Percentiles rank a stretch among this genome's conserved stretches.
These are phyloP conservation scores for Moringa oleifera DNA, from an alignment of 345 rosid genomes.

Conservation along the genomic window DNA sequence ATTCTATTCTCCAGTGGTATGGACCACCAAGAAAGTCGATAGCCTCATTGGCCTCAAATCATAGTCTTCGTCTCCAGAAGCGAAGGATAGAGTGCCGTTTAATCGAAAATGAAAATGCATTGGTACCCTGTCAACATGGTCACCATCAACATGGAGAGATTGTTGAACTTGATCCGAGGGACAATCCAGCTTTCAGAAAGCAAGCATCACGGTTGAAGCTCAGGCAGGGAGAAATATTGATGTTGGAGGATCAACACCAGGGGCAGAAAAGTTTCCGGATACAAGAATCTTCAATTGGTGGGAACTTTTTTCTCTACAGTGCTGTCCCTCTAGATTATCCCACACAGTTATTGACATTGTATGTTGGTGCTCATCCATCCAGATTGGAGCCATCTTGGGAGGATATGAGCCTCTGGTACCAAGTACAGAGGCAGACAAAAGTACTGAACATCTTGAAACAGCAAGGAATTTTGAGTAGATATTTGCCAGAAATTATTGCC, in stretches of 20 bases:
- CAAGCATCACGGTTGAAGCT: slow-evolving; percentile 29
- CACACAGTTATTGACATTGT: slow-evolving; percentile 30
- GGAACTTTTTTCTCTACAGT: slow-evolving; percentile 35
- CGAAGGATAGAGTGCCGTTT: slow-evolving; percentile 37
- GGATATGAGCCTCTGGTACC: slow-evolving; percentile 67
- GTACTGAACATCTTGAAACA: slow-evolving; percentile 51
- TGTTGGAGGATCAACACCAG: slow-evolving; percentile 42
- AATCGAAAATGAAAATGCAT: slow-evolving; percentile 29
- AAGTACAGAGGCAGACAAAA: slow-evolving; percentile 65
- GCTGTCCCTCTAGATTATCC: slow-evolving; percentile 38
- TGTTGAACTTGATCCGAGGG: slow-evolving; percentile 31
- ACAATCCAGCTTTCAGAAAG: slow-evolving; percentile 22
- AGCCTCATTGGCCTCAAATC: slow-evolving; percentile 42
- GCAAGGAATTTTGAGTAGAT: slow-evolving; percentile 36
- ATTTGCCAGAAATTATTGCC: slow-evolving; percentile 47
- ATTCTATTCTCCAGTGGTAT: slow-evolving; percentile 45
- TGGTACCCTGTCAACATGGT: slow-evolving; percentile 27
- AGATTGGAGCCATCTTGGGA: slow-evolving; percentile 65
- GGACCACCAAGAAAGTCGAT: slow-evolving; percentile 54
- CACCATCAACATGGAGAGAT: slow-evolving; percentile 41
- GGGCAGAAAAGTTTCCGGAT: slow-evolving; percentile 44
- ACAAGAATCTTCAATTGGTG: slow-evolving; percentile 39
- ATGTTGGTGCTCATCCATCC: slow-evolving; percentile 54
- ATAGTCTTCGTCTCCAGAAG: slow-evolving; percentile 46
- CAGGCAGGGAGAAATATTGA: slow-evolving; percentile 36